Percentiles rank a stretch among this genome's conserved stretches.
Conservation (phyloP, 1,139 yeast species). For the Taphrina wiesneri region DNA sequence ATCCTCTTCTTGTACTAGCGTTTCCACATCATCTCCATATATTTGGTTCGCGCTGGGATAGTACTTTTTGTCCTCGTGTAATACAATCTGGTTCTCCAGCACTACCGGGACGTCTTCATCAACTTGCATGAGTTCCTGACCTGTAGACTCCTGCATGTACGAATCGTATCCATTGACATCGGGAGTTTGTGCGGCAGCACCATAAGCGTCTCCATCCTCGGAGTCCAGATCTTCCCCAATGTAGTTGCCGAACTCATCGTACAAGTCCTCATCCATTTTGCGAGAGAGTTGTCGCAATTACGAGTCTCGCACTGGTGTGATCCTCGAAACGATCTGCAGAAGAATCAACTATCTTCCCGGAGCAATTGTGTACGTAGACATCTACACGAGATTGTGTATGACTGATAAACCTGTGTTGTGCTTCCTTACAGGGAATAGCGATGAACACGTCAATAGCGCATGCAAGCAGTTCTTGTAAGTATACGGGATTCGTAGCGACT, state of each 20-base stretch:
- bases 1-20: constrained; percentile 60
- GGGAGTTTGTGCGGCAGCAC: background rate
- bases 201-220: constrained; percentile 16
- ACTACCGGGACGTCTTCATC: constrained; percentile 24
- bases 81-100: constrained; percentile 44
- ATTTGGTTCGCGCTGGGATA: constrained; percentile 52
- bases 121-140: constrained; percentile 18
- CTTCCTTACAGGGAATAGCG: background rate
- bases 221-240: constrained; percentile 35
- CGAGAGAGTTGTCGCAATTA: background rate
- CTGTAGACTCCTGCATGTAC: constrained; percentile 17
- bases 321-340: too few relatives aligned
- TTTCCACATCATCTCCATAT: constrained; percentile 64
- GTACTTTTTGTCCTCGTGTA: constrained; percentile 53
- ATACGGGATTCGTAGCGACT: too few relatives aligned
- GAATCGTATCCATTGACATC: background rate
- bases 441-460: too few relatives aligned
- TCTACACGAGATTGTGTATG: too few relatives aligned
- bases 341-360: too few relatives aligned
- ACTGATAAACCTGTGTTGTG: too few relatives aligned
- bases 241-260: constrained; percentile 39
- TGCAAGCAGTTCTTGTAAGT: too few relatives aligned
- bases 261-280: constrained; percentile 37
- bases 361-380: too few relatives aligned
- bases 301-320: background rate